Base-by-base conservation (phyloP, 2,329 filamentous ascomycete genomes). In the Diplodia corticola region DNA sequence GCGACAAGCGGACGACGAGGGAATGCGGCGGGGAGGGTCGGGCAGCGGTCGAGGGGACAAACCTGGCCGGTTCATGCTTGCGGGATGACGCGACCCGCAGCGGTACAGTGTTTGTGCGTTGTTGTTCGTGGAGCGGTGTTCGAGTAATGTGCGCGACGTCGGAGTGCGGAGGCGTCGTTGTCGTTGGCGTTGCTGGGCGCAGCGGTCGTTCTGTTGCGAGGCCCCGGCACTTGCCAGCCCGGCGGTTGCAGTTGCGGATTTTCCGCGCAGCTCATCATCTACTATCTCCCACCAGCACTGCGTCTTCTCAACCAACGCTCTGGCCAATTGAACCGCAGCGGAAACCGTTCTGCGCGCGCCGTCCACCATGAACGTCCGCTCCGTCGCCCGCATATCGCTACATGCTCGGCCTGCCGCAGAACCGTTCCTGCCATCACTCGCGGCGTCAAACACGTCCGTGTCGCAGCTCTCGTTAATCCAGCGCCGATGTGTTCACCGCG, bases 401-500 rank as follows among this genome's bases (percentile, higher is more conserved):
- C 40, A 60, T 46, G 54, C 64, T 44, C 53, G 64, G 37, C n/a
- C 28, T 17, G 44, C 54, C 22, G 46, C 44, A 6, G 46, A 50
- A 40, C 40, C 50, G 28, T 51, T 51, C 24, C 17, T 37, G n/a
- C 37, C 64, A 2, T 60, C 54, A 30, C 35, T 66, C 48, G 68
- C 50, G 37, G 65, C 71, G 15, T 67, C 73, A 70, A 73, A 73
- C 67, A 75, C 75, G 69, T 85, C 88, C 77, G 78, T 78, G 49
- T 86, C 88, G 59, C 70, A 68, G 49, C 89, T 86, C 67, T 84
- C 85, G 61, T 79, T 79, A 69, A 80, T 77, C 69, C 81, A 80
- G 71, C 82, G 72, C 70, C 80, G 82, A 77, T 81, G 80, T 35
- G n/a, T 50, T 57, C 35, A 51, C n/a, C n/a, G n/a, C n/a, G n/a